Evolutionary conservation across 768 basidiomycete genomes (phyloP).

Genomic region (Panaeolus cyanescens): DNA sequence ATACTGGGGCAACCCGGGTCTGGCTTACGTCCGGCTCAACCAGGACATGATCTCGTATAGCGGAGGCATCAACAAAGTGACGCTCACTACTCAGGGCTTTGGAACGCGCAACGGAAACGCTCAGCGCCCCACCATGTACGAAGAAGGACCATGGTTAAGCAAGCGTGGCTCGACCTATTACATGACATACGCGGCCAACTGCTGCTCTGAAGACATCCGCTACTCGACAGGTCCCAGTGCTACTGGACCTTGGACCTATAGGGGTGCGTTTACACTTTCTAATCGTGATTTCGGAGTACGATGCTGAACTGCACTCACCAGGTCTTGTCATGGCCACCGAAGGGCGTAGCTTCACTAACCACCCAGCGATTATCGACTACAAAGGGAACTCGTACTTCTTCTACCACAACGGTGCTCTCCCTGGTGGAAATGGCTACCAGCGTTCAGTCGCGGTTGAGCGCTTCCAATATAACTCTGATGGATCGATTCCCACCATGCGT

Average conservation of each 20-base stretch:
- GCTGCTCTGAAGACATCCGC: slow-evolving; percentile 2
- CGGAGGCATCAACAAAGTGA: neutral
- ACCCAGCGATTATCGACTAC: neutral
- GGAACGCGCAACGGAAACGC: neutral
- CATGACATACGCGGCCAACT: neutral
- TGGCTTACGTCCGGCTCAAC: neutral
- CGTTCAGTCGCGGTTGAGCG: neutral
- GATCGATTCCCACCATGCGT: neutral
- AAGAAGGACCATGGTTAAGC: neutral
- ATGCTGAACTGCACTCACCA: neutral
- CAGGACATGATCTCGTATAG: neutral
- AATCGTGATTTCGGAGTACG: neutral
- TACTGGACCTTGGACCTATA: neutral
- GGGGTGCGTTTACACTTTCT: neutral
- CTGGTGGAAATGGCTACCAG: neutral
- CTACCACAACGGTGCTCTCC: neutral
- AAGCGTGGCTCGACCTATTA: neutral
- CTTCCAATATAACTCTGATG: neutral
- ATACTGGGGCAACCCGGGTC: neutral
- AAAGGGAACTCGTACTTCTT: slow-evolving; percentile 1
- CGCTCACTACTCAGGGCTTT: neutral
- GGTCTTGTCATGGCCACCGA: neutral
- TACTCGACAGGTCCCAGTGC: neutral
- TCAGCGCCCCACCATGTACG: slow-evolving; percentile 1
- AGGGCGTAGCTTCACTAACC: neutral